These are phyloP conservation scores for Ceratocystis lukuohia DNA, from an alignment of 2,329 filamentous ascomycete genomes.

Conservation along the genomic window DNA sequence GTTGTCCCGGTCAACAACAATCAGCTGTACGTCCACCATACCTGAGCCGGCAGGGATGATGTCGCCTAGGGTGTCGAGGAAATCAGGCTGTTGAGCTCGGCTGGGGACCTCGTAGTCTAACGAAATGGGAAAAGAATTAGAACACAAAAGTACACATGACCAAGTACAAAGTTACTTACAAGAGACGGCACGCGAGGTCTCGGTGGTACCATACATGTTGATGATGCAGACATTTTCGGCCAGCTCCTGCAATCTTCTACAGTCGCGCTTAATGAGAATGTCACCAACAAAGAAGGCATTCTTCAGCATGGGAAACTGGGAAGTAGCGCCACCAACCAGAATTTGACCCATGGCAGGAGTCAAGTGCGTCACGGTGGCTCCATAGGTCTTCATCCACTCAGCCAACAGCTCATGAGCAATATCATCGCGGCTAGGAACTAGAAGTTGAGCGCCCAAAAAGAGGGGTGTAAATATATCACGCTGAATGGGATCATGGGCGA, in stretches of 20 bases:
- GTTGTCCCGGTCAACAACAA: conserved; percentile 63
- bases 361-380: conserved; percentile 69
- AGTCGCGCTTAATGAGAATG: conserved; percentile 73
- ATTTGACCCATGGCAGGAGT: conserved; percentile 97
- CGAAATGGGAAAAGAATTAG: not conserved
- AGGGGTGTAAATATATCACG: conserved; percentile 79
- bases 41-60: conserved; percentile 72
- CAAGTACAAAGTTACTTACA: conserved; percentile 28
- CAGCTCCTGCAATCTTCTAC: conserved; percentile 58
- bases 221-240: conserved; percentile 63
- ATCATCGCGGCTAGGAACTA: conserved; percentile 68
- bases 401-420: conserved; percentile 76
- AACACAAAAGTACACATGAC: not conserved
- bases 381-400: conserved; percentile 72
- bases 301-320: conserved; percentile 63
- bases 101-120: conserved; percentile 58
- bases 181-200: conserved; percentile 67
- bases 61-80: conserved; percentile 40
- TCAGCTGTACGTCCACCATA: conserved; percentile 78
- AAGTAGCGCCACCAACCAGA: conserved; percentile 67
- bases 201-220: conserved; percentile 83
- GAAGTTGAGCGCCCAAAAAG: conserved; percentile 66
- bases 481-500: conserved; percentile 51
- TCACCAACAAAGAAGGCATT: conserved; percentile 87
- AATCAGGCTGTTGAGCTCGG: conserved; percentile 43